Evolutionary conservation across 1,284 basidiomycete genomes (phyloP).

Genomic region (Thecaphora thlaspeos): DNA sequence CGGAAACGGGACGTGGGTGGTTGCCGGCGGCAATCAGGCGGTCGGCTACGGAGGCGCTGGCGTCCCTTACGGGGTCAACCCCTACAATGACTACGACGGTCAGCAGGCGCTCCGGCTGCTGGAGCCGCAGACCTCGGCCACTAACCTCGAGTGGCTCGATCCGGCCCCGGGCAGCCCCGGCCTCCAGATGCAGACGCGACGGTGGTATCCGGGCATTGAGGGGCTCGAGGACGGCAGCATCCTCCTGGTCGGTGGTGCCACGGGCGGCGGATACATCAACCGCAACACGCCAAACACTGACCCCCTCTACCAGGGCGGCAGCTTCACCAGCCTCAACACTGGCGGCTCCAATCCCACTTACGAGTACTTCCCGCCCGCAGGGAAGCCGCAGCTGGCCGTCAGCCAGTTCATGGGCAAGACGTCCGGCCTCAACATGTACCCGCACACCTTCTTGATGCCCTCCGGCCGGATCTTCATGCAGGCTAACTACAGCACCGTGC

Average conservation of each 20-base stretch:
- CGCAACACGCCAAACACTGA: constrained; percentile 53
- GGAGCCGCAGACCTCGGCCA: constrained; percentile 26
- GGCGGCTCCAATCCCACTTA: constrained; percentile 33
- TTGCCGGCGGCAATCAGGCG: constrained; percentile 48
- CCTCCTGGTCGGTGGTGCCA: constrained; percentile 46
- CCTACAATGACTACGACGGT: constrained; percentile 50
- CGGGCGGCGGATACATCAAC: constrained; percentile 55
- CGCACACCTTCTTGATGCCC: constrained; percentile 45
- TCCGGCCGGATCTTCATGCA: constrained; percentile 45
- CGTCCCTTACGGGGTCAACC: constrained; percentile 19
- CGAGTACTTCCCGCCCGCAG: constrained; percentile 47
- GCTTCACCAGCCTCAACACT: constrained; percentile 41
- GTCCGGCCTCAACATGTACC: constrained; percentile 47
- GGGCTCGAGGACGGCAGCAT: constrained; percentile 39
- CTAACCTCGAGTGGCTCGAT: constrained; percentile 43
- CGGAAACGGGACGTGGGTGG: constrained; percentile 42
- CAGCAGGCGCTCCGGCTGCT: constrained; percentile 41
- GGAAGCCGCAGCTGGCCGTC: constrained; percentile 22
- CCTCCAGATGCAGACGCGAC: constrained; percentile 38
- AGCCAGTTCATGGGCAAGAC: constrained; percentile 25
- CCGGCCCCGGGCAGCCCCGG: constrained; percentile 30
- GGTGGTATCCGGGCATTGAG: constrained; percentile 55
- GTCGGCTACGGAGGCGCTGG: constrained; percentile 32
- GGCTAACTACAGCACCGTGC: constrained; percentile 35
- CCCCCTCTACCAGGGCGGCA: constrained; percentile 32